Conservation (phyloP, 1,139 yeast genomes). For the Yamadazyma conglobata region DNA sequence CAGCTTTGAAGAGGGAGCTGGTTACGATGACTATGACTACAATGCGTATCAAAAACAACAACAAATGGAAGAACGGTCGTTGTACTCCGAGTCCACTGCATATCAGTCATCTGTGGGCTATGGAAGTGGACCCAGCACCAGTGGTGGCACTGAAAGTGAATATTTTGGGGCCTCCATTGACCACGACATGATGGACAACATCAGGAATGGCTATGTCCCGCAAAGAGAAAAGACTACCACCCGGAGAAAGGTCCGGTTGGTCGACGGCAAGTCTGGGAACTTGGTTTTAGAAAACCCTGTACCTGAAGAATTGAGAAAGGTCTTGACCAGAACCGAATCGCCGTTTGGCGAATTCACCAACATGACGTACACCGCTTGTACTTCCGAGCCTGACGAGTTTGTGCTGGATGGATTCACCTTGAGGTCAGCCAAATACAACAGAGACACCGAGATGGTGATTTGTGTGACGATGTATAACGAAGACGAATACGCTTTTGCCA, state of each 20-base stretch:
- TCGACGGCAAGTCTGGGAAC: slow-evolving; percentile 61
- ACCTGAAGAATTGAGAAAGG: slow-evolving; percentile 78
- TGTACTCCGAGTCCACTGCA: slow-evolving; percentile 40
- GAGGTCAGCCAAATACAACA: slow-evolving; percentile 76
- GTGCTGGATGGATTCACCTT: slow-evolving; percentile 76
- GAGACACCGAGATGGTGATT: slow-evolving; percentile 85
- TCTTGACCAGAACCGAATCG: slow-evolving; percentile 75
- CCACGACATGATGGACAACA: slow-evolving; percentile 44
- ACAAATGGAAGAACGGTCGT: slow-evolving; percentile 32
- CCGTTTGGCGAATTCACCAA: slow-evolving; percentile 82
- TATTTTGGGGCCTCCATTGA: slow-evolving; percentile 46
- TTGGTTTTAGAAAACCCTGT: slow-evolving; percentile 89
- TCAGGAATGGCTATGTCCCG: slow-evolving; percentile 39
- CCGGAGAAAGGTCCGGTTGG: slow-evolving; percentile 58
- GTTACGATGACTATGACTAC: slow-evolving; percentile 30
- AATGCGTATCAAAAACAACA: slow-evolving; percentile 37
- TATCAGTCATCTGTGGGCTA: slow-evolving; percentile 31
- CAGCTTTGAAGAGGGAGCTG: too few relatives aligned
- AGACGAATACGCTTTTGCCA: slow-evolving; percentile 79
- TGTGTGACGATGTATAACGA: slow-evolving; percentile 97
- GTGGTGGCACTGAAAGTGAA: slow-evolving; percentile 22
- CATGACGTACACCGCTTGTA: slow-evolving; percentile 94
- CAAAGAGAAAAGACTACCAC: slow-evolving; percentile 31
- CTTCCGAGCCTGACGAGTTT: slow-evolving; percentile 84
- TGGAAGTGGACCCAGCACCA: slow-evolving; percentile 13